Base-by-base conservation (phyloP, 2,329 filamentous ascomycete genomes). In the Ophiostoma australiae region DNA sequence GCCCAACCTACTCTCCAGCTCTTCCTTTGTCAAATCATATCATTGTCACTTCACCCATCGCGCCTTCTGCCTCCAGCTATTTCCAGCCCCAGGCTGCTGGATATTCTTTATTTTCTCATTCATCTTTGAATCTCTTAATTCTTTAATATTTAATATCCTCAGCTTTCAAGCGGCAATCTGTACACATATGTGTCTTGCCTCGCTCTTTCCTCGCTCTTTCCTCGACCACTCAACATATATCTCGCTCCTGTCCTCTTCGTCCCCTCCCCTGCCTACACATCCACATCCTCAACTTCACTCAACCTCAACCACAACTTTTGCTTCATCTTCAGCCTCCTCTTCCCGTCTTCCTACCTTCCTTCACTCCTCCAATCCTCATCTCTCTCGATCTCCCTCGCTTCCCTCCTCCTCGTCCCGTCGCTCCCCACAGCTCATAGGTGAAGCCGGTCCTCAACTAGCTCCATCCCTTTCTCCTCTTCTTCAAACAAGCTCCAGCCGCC, bases 401-500 rank as follows among this genome's bases (percentile, higher is more conserved):
- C 63, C 4, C 63, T 66, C 33, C 33, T 15, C 20, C 23, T 61
- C 55, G 13, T 27, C 58, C 7, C 58, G 15, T 33, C 11, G 17
- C 61, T 65, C 61, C 33, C 61, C 61, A 65, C 33, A 37, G 27
- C 20, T 23, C 17, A 20, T 23, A 65, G 15, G 20, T 11, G 31
- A 27, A 58, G 52, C 13, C 13, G 52, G 23, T 58, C n/a, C n/a
- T 27, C 52, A 35, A 33, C 58, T 63, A 63, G 58, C 58, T 17
- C 10, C 61, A 37, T 65, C 61, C 61, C 63, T 66, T 66, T 66
- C 63, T 66, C 63, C 63, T 67, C 70, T 65, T 52, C 48, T 67
- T 71, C 65, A 71, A 65, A 67, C 70, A 66, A 69, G 48, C 68
- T 69, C 68, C 52, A 55, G 37, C 67, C 63, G 31, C 31, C 48